phyloP scores from a whole-genome alignment of 371 early-diverging fungal species.

The Umbelopsis sp. region DNA sequence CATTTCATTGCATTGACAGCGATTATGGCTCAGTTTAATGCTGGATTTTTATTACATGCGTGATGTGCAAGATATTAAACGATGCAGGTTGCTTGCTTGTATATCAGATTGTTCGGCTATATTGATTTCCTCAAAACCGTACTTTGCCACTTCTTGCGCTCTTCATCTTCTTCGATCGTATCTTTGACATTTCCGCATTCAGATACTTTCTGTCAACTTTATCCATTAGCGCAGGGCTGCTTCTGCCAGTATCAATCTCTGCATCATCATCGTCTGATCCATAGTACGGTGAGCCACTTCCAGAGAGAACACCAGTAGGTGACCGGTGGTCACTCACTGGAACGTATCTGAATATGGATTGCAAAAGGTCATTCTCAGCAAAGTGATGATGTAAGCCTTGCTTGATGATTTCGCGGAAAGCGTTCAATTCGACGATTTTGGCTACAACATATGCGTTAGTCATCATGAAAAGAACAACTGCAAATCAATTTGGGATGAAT shows the following conservation, averaged over 20 bases:
- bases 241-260: constrained; percentile 19
- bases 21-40: too few species aligned
- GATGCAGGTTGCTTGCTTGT: too few species aligned
- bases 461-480: background rate
- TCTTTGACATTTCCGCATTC: constrained; percentile 39
- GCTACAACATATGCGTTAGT: constrained; percentile 18
- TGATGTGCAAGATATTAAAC: background rate
- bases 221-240: constrained; percentile 22
- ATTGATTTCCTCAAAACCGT: background rate
- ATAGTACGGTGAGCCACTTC: constrained; percentile 13
- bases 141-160: constrained; percentile 35
- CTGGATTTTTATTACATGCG: background rate
- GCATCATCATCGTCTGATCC: constrained; percentile 33
- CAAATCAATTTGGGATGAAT: background rate
- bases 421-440: constrained; percentile 36
- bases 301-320: background rate
- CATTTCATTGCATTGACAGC: too few species aligned
- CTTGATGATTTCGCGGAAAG: constrained; percentile 37
- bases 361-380: constrained; percentile 12
- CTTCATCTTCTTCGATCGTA: constrained; percentile 37
- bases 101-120: background rate
- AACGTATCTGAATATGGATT: constrained; percentile 16
- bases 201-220: constrained; percentile 41
- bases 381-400: constrained; percentile 45
- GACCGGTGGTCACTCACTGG: background rate